Base-by-base conservation (phyloP, 1,284 basidiomycete species). In the Stygiomarasmius scandens region DNA sequence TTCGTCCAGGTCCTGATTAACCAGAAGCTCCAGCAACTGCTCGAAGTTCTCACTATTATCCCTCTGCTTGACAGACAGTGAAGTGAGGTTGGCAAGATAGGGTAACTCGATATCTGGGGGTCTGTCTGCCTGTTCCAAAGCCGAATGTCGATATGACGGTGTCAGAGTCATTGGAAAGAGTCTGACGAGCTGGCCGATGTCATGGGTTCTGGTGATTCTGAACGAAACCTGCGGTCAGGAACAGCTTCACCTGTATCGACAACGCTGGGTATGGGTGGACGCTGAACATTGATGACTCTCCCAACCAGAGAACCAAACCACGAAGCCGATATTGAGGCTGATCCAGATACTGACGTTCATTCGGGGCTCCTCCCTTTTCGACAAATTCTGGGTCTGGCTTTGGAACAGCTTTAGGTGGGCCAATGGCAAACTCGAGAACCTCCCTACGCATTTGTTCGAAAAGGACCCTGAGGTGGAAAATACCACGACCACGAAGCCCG, bases 321-420 rank as follows among this genome's bases (percentile, higher is more conserved):
- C n/a, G n/a, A n/a, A n/a, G n/a, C n/a, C n/a, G n/a, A n/a, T n/a
- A n/a, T n/a, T n/a, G n/a, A n/a, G n/a, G n/a, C n/a, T n/a, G n/a
- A n/a, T n/a, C n/a, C n/a, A n/a, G n/a, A n/a, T n/a, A n/a, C n/a
- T n/a, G n/a, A 12, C 8, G 5, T 29, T 50, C 58, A 14, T 51
- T 36, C 23, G 32, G 16, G 14, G 38, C 23, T 5, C 20, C 48
- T 36, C 45, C 49, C 27, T 41, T 54, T n/a, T 51, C 55, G 49
- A 54, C 23, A 34, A 49, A 38, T 29, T 75, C 72, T 6, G 74
- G 73, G 53, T 78, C 70, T n/a, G 72, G 74, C 16, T 74, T 73
- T 69, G 79, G 71, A 38, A 80, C 75, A 6, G 78, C 77, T 63
- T 78, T 79, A n/a, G 78, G 77, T 0, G 77, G 72, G 1, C 77